phyloP scores from a whole-genome alignment of 192 early-diverging fungal species.

The Entophlyctis luteolus region DNA sequence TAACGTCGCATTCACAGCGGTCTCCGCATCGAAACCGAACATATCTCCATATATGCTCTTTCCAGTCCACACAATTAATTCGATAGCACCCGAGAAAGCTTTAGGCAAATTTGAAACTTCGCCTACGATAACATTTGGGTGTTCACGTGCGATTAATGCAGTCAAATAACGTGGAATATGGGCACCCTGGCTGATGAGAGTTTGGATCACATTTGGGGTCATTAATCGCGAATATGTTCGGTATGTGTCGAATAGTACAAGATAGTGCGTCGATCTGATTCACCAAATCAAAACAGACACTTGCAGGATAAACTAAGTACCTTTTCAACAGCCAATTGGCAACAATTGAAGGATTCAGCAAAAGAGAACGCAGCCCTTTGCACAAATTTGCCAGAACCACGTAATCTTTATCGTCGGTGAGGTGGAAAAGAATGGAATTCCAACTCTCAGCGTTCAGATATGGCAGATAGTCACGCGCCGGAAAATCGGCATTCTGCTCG shows the following conservation, averaged over 20 bases:
- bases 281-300: not conserved
- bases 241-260: conserved; percentile 22
- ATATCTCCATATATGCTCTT: conserved; percentile 23
- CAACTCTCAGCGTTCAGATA: not conserved
- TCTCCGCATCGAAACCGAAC: conserved; percentile 29
- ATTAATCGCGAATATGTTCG: not conserved
- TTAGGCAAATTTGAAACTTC: not conserved
- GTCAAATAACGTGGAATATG: conserved; percentile 27
- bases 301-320: not conserved
- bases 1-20: conserved; percentile 17
- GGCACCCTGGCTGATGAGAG: conserved; percentile 22
- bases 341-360: conserved; percentile 21
- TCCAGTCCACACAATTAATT: conserved; percentile 21
- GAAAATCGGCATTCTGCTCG: too few relatives aligned
- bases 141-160: conserved; percentile 15
- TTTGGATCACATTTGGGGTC: conserved; percentile 5
- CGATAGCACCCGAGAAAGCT: not conserved
- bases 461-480: too few relatives aligned
- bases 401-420: conserved; percentile 9
- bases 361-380: not conserved
- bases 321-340: conserved; percentile 20
- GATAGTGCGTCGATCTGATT: conserved; percentile 26
- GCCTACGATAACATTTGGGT: conserved; percentile 1
- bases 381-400: not conserved
- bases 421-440: conserved; percentile 12